Conservation (phyloP, 192 early-diverging fungal species). For the Gryganskiella cystojenkinii region DNA sequence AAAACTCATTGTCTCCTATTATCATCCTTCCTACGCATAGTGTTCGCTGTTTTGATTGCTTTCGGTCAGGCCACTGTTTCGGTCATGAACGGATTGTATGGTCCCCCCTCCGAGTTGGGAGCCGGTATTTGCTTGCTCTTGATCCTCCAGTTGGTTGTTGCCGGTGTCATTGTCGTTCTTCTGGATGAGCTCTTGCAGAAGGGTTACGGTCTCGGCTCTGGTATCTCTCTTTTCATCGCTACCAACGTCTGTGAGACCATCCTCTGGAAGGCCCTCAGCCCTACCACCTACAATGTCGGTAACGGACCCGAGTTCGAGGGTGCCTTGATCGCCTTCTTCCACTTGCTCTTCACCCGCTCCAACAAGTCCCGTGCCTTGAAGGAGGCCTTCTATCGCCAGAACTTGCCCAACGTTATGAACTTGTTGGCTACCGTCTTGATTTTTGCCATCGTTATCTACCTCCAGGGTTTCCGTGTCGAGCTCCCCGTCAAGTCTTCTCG, state of each 20-base stretch:
- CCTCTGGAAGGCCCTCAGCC: conserved; percentile 98
- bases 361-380: conserved; percentile 98
- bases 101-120: conserved; percentile 95
- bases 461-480: conserved; percentile 99
- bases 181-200: conserved; percentile 99
- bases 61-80: conserved; percentile 98
- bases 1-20: too few relatives aligned
- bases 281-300: conserved; percentile 98
- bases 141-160: conserved; percentile 97
- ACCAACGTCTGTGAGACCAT: conserved; percentile 99
- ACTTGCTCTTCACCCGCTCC: conserved; percentile 92
- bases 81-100: conserved; percentile 98
- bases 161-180: conserved; percentile 96
- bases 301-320: conserved; percentile 99
- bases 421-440: conserved; percentile 90
- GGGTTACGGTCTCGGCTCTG: conserved; percentile 99
- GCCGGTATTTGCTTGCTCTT: conserved; percentile 96
- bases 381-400: conserved; percentile 95
- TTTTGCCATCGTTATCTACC: conserved; percentile 91
- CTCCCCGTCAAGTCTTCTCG: conserved; percentile 97
- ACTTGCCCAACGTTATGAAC: conserved; percentile 90
- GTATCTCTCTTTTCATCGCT: conserved; percentile 99
- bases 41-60: conserved; percentile 99
- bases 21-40: conserved; percentile 42
- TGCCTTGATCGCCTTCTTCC: conserved; percentile 94